phyloP scores from a whole-genome alignment of 257 asterid species.

The Fraxinus excelsior region DNA sequence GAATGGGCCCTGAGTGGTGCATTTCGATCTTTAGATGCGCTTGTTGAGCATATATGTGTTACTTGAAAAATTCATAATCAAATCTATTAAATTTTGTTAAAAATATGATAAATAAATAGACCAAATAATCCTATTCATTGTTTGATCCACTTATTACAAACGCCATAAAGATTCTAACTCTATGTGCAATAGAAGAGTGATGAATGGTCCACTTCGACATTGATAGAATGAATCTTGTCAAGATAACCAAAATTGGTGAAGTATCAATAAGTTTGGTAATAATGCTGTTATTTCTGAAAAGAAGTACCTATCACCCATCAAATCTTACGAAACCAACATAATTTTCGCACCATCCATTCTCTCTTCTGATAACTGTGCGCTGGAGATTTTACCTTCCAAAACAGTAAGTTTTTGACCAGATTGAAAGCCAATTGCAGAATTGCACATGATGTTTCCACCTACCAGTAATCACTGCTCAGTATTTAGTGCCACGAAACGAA shows the following conservation, averaged over 20 bases:
- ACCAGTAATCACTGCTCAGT: neutral
- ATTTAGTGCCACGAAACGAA: neutral
- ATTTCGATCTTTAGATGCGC: too few relatives aligned
- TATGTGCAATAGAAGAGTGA: neutral
- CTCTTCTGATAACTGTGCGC: neutral
- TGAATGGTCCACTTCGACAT: neutral
- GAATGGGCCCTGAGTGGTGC: too few relatives aligned
- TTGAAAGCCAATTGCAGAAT: neutral
- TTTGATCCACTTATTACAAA: neutral
- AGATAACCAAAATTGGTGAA: neutral
- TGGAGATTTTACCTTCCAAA: neutral
- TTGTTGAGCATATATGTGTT: too few relatives aligned
- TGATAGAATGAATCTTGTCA: neutral
- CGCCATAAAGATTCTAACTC: neutral
- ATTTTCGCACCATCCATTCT: neutral
- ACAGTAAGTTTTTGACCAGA: neutral
- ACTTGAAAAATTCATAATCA: too few relatives aligned
- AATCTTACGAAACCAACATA: neutral
- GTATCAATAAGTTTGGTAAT: neutral
- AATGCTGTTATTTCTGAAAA: neutral
- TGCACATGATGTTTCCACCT: neutral
- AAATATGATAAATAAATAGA: too few relatives aligned
- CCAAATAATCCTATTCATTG: too few relatives aligned
- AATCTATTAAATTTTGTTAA: too few relatives aligned
- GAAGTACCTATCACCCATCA: neutral